Conservation (phyloP, 371 early-diverging fungal genomes). For the Mucor piriformis region DNA sequence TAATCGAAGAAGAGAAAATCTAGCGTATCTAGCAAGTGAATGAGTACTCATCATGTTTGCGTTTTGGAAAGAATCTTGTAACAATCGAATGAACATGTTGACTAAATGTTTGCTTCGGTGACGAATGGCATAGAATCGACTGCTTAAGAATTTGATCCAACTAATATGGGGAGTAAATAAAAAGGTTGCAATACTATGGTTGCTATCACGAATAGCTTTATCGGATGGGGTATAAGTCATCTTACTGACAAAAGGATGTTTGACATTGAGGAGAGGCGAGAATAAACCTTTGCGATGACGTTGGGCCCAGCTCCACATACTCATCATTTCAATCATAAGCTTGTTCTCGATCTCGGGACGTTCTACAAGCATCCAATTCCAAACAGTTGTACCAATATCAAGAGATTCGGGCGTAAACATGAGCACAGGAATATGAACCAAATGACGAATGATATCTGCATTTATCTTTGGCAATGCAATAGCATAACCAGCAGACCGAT, state of each 20-base stretch:
- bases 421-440: conserved; percentile 86
- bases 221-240: conserved; percentile 94
- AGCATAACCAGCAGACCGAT: conserved; percentile 21
- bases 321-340: conserved; percentile 82
- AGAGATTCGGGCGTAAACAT: conserved; percentile 79
- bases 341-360: conserved; percentile 75
- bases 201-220: conserved; percentile 71
- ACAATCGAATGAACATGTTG: conserved; percentile 70
- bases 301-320: conserved; percentile 84
- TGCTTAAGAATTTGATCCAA: conserved; percentile 85
- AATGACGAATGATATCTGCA: conserved; percentile 75
- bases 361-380: conserved; percentile 88
- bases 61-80: conserved; percentile 76
- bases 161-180: conserved; percentile 77
- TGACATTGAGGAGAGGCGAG: conserved; percentile 58
- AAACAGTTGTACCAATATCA: conserved; percentile 79
- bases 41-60: conserved; percentile 67
- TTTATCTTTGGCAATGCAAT: conserved; percentile 47
- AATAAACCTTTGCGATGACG: conserved; percentile 80
- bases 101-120: conserved; percentile 78
- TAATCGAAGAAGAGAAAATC: conserved; percentile 76
- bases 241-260: conserved; percentile 86
- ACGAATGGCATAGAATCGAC: conserved; percentile 82
- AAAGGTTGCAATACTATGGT: conserved; percentile 61
- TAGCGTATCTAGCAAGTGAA: conserved; percentile 76